Base-by-base conservation (phyloP, 345 rosid genomes). In the Eucalyptus tenuipes region DNA sequence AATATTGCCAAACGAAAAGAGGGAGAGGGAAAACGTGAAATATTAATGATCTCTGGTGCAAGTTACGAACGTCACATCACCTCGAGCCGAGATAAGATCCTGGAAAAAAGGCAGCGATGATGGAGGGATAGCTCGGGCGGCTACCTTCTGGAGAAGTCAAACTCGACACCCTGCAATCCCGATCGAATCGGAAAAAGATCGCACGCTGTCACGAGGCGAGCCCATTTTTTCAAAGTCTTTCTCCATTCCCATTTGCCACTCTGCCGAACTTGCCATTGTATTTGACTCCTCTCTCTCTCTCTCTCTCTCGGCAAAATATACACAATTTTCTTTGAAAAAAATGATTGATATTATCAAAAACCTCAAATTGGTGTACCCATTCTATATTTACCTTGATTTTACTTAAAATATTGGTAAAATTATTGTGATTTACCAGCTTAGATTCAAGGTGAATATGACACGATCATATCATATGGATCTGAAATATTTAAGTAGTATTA, bases 401-500 rank as follows among this genome's bases (percentile, higher is more conserved):
- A 4, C 8, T 4, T 12, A 13, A 27, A 13, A 1, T 61, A 0
- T 27, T 6, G 15, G 68, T 61, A 27, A 27, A 61, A 27, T 27
- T 27, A 1, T 27, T 0, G 4, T 6, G 31, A 0, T 25, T 59
- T 59, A 61, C 8, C 0, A 6, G 3, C 8, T 29, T 59, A 12
- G 1, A 1, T 4, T 61, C 31, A 29, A 29, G 33, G 3, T 61
- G 16, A 0, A 61, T 13, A 0, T 27, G 0, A 61, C 16, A 3
- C 0, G 8, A 29, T 13, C 8, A 5, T 59, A 1, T 5, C 0
- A 5, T 59, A 1, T 5, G 0, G 1, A 27, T 61, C 4, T 3
- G 0, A 29, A 27, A 61, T 52, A 52, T 52, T 52, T 52, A 52
- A 44, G 7, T 29, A 6, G 31, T 27, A 6, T 59, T 59, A 0